Base-by-base conservation (phyloP, 306 rosid genomes). In the Medicago lupulina region DNA sequence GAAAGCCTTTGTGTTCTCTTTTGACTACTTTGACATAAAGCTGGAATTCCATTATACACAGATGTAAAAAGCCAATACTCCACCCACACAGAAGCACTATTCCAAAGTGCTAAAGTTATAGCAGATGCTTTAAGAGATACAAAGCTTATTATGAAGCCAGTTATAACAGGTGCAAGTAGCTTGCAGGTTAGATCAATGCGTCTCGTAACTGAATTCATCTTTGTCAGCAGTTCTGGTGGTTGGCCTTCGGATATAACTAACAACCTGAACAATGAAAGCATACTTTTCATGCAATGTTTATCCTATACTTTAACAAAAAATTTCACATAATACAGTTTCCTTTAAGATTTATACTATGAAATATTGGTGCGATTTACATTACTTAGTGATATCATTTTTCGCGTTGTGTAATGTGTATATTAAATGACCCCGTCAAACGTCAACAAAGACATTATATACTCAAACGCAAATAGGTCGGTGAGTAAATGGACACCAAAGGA, bases 111-210 rank as follows among this genome's bases (percentile, higher is more conserved):
- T 79, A 94, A 43, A 6, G 90, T 81, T 83, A 90, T 66, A 55
- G 98, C 96, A 55, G 97, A 91, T 77, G 96, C 94, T 84, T 77
- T 81, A 10, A 95, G 81, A 17, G 98, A 92, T 43, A 85, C 88
- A 75, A 92, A 92, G 85, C 93, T 95, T 85, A 92, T 89, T 21
- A 92, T 81, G 82, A 92, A 92, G 23, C 97, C 97, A 8, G 97
- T 85, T 67, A 92, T 40, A 19, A 90, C 98, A 6, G 98, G 97
- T 77, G 96, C 94, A 72, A 90, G 76, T 54, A 95, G 95, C 73
- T 88, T 90, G 91, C 93, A 87, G 46, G 72, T 86, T 64, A 95
- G 89, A 85, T 95, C 98, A 46, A 95, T 95, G 55, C 97, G 92
- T 66, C 97, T 80, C 1, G 86, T 84, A 9, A 85, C 71, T 0